Evolutionary conservation across 2,329 filamentous ascomycete species (phyloP).

Genomic region (Leptographium galeiforme): DNA sequence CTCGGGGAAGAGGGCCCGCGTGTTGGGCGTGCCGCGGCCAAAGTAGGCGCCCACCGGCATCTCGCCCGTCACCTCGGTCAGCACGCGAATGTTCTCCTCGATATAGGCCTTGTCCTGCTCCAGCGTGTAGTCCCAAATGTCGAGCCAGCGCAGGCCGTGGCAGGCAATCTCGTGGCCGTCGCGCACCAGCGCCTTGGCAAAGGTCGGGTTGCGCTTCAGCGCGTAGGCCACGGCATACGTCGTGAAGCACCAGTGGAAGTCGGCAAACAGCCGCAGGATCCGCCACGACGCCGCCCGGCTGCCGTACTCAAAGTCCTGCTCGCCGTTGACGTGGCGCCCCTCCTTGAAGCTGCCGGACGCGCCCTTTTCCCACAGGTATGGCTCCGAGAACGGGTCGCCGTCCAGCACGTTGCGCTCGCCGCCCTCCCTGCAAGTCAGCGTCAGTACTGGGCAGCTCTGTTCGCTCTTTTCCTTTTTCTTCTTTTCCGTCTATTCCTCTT

Average conservation of each 20-base stretch:
- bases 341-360: conserved; percentile 4
- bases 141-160: conserved; percentile 10
- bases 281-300: conserved; percentile 11
- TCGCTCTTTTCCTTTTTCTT: too few relatives aligned
- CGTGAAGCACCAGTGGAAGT: conserved; percentile 9
- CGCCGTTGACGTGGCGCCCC: conserved; percentile 9
- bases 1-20: conserved; percentile 8
- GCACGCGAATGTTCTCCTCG: conserved; percentile 5
- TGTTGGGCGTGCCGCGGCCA: conserved; percentile 12
- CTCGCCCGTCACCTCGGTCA: conserved; percentile 9
- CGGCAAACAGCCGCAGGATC: conserved; percentile 8
- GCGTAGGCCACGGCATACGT: conserved; percentile 10
- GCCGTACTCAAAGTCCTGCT: conserved; percentile 13
- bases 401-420: conserved; percentile 15
- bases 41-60: conserved; percentile 11
- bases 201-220: conserved; percentile 9
- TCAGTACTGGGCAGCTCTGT: background rate
- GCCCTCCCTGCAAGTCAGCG: conserved; percentile 12
- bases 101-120: conserved; percentile 10
- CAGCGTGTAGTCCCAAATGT: conserved; percentile 9
- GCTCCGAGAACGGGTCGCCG: conserved; percentile 14
- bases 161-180: conserved; percentile 12
- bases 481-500: too few relatives aligned
- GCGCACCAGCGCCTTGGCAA: conserved; percentile 9
- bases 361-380: conserved; percentile 11